These are phyloP conservation scores for Ceratocystis cacaofunesta DNA, from an alignment of 2,329 filamentous ascomycete genomes.

Conservation along the genomic window DNA sequence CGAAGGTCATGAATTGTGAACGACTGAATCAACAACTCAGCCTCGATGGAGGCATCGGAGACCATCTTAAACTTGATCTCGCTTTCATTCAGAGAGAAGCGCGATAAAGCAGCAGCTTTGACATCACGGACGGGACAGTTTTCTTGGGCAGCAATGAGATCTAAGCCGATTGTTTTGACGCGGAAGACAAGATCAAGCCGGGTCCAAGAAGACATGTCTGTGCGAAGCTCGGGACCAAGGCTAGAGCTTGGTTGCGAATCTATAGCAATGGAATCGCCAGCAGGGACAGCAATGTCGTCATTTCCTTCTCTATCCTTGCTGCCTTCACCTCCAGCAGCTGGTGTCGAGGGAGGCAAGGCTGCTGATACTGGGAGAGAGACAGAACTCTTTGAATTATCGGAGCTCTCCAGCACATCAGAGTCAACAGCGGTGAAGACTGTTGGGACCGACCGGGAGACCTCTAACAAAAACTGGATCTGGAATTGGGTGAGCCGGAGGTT, in stretches of 20 bases:
- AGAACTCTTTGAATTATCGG: not conserved
- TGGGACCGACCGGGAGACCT: slow-evolving; percentile 76
- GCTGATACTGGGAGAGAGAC: not conserved
- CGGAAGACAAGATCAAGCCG: slow-evolving; percentile 87
- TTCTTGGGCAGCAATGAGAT: slow-evolving; percentile 65
- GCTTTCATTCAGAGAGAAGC: slow-evolving; percentile 87
- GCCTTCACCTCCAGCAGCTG: not conserved
- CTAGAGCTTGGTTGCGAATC: slow-evolving; percentile 21
- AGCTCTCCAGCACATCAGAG: not conserved
- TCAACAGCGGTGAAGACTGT: slow-evolving; percentile 54
- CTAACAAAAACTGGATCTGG: slow-evolving; percentile 78
- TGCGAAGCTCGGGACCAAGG: slow-evolving; percentile 55
- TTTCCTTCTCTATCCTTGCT: not conserved
- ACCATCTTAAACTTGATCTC: slow-evolving; percentile 85
- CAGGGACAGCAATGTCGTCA: slow-evolving; percentile 7
- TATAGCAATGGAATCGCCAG: slow-evolving; percentile 17
- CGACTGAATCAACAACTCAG: slow-evolving; percentile 81
- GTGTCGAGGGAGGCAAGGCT: slow-evolving; percentile 22
- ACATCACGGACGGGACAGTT: slow-evolving; percentile 65
- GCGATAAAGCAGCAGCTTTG: slow-evolving; percentile 69
- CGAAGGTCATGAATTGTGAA: slow-evolving; percentile 92
- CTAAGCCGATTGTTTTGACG: slow-evolving; percentile 72
- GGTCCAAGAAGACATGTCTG: slow-evolving; percentile 63
- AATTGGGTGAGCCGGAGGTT: slow-evolving; percentile 81
- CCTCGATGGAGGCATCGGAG: slow-evolving; percentile 79